These are phyloP conservation scores for Chlorella sp. DNA, from an alignment of 139 green algal species.

Conservation along the genomic window DNA sequence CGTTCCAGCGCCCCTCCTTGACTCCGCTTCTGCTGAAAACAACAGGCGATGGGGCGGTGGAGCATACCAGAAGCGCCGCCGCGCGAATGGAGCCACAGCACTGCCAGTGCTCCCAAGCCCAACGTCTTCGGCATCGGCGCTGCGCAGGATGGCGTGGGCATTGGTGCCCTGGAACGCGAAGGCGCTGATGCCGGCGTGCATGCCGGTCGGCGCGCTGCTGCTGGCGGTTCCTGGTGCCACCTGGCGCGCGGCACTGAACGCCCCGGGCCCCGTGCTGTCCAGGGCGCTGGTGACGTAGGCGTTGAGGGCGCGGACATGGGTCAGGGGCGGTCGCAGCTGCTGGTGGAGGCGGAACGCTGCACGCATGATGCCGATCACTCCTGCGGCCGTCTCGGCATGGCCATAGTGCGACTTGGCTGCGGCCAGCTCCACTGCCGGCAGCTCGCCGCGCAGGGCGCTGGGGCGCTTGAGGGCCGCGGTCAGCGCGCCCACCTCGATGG, in stretches of 20 bases:
- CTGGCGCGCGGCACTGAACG: not conserved
- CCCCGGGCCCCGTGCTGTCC: not conserved
- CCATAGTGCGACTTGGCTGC: conserved; percentile 51
- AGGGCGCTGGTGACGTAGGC: not conserved
- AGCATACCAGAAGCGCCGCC: conserved; percentile 28
- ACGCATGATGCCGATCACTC: conserved; percentile 29
- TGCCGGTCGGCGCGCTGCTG: not conserved
- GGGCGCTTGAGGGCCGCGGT: not conserved
- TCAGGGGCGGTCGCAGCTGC: not conserved
- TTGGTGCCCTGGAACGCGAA: conserved; percentile 73
- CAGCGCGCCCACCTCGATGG: too few relatives aligned
- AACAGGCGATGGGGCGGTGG: conserved; percentile 38
- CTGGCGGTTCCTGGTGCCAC: not conserved
- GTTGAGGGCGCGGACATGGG: conserved; percentile 17
- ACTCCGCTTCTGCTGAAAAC: conserved; percentile 38
- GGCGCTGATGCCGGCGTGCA: conserved; percentile 4
- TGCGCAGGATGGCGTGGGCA: conserved; percentile 36
- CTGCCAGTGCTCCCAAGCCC: not conserved
- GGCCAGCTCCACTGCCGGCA: conserved; percentile 2
- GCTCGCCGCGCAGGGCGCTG: not conserved
- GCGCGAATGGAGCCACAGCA: not conserved
- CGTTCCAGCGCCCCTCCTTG: not conserved
- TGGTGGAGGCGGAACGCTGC: not conserved
- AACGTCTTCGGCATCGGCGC: conserved; percentile 37
- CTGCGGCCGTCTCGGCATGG: conserved; percentile 52